Conservation (phyloP, 352 stramenopile genomes). For the Elongisporangium prolatum region DNA sequence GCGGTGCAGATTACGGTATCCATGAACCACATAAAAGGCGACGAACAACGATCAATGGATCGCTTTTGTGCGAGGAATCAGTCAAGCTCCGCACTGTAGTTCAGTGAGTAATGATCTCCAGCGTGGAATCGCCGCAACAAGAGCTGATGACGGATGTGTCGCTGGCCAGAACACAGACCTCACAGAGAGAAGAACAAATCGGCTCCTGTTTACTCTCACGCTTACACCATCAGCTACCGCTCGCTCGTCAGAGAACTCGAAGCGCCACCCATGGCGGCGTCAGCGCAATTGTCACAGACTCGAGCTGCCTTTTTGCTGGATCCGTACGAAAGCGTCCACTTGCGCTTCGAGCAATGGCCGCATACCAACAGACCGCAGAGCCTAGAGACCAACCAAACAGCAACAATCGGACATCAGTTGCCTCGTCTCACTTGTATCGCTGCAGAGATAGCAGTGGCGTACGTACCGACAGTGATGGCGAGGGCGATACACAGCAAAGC, state of each 20-base stretch:
- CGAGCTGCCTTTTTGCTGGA: slow-evolving; percentile 77
- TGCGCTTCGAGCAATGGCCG: slow-evolving; percentile 73
- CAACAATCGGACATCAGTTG: neutral
- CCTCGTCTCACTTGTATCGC: slow-evolving; percentile 2
- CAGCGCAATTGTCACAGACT: slow-evolving; percentile 67
- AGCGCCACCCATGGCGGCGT: slow-evolving; percentile 21
- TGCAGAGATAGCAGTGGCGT: neutral
- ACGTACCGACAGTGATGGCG: slow-evolving; percentile 79
- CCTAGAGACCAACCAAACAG: slow-evolving; percentile 21
- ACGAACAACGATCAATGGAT: neutral
- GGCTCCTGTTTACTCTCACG: neutral
- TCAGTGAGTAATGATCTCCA: neutral
- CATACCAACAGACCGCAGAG: slow-evolving; percentile 80
- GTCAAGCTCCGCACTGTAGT: neutral
- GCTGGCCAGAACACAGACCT: neutral
- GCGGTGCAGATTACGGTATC: neutral
- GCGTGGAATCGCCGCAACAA: neutral
- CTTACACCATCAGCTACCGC: slow-evolving; percentile 3
- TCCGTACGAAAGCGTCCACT: slow-evolving; percentile 73
- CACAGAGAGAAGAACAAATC: neutral
- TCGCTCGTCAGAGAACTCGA: neutral
- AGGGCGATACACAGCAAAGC: slow-evolving; percentile 77
- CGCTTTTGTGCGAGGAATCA: neutral
- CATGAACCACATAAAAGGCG: neutral
- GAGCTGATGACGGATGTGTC: neutral